Evolutionary conservation across 2,329 filamentous ascomycete genomes (phyloP).

Genomic region (Fonsecaea pugnacius): DNA sequence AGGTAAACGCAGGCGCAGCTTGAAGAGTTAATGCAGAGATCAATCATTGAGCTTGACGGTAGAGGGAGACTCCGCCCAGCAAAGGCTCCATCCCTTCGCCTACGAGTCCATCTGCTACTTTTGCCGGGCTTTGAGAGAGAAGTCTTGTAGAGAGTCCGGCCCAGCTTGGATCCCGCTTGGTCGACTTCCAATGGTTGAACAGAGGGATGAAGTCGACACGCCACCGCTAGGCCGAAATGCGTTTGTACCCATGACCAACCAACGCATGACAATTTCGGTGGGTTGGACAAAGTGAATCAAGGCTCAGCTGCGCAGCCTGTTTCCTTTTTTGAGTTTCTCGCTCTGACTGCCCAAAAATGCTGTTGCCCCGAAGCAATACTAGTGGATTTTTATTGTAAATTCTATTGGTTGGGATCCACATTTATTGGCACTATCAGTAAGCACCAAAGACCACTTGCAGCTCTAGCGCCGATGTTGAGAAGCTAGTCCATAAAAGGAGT

Average conservation of each 20-base stretch:
- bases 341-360: slow-evolving; percentile 14
- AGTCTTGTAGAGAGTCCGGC: not conserved
- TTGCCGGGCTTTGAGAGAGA: not conserved
- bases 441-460: slow-evolving; percentile 11
- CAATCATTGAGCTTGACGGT: slow-evolving; percentile 20
- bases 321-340: slow-evolving; percentile 10
- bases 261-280: not conserved
- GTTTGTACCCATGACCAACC: slow-evolving; percentile 13
- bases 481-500: not conserved
- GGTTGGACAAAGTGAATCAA: slow-evolving; percentile 2
- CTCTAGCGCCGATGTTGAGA: not conserved
- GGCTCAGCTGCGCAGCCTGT: slow-evolving; percentile 1
- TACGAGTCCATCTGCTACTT: slow-evolving; percentile 1
- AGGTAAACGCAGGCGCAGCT: slow-evolving; percentile 14
- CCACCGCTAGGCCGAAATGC: slow-evolving; percentile 1
- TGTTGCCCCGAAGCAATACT: slow-evolving; percentile 15
- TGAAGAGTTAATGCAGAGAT: slow-evolving; percentile 15
- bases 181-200: slow-evolving; percentile 10
- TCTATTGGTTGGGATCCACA: not conserved
- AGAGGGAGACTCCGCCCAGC: slow-evolving; percentile 7
- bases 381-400: not conserved
- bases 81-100: slow-evolving; percentile 9
- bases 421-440: slow-evolving; percentile 11
- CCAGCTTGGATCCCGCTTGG: not conserved
- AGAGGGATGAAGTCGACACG: slow-evolving; percentile 8